Conservation (phyloP, 1,139 yeast species). For the Sugiyamaella sp. region DNA sequence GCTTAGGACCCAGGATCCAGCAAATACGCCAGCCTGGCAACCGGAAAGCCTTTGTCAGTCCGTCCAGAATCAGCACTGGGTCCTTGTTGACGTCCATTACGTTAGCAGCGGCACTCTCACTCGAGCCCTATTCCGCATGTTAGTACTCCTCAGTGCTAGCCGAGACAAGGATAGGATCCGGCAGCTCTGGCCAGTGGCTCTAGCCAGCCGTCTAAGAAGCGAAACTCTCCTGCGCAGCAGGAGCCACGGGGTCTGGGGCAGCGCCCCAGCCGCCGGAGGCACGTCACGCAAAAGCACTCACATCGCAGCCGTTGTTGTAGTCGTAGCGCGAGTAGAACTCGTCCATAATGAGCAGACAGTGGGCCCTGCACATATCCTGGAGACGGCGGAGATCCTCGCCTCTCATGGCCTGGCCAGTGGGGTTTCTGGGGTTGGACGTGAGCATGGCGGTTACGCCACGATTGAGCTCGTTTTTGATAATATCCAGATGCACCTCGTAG, state of each 20-base stretch:
- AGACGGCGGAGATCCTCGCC: constrained; percentile 55
- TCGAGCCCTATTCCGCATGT: constrained; percentile 48
- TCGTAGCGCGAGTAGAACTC: constrained; percentile 68
- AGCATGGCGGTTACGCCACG: constrained; percentile 62
- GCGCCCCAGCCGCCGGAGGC: constrained; percentile 12
- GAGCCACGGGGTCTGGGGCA: constrained; percentile 13
- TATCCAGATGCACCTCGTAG: constrained; percentile 60
- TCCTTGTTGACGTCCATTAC: constrained; percentile 62
- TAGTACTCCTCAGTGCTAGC: too few relatives aligned
- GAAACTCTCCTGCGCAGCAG: constrained; percentile 8
- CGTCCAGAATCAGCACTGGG: constrained; percentile 66
- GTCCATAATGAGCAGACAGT: constrained; percentile 66
- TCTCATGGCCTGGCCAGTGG: constrained; percentile 63
- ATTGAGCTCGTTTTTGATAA: constrained; percentile 57
- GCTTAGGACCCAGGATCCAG: constrained; percentile 70
- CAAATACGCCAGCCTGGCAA: constrained; percentile 73
- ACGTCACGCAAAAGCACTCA: constrained; percentile 45
- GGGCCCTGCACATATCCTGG: constrained; percentile 60
- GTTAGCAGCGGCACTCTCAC: constrained; percentile 58
- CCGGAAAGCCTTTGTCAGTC: constrained; percentile 66
- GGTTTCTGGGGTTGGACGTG: constrained; percentile 69
- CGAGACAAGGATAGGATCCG: too few relatives aligned
- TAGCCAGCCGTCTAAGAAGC: too few relatives aligned
- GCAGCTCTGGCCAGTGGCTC: too few relatives aligned
- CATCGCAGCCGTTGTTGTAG: constrained; percentile 58